Conservation (phyloP, 2,329 filamentous ascomycete genomes). For the Pyrenophora teres region DNA sequence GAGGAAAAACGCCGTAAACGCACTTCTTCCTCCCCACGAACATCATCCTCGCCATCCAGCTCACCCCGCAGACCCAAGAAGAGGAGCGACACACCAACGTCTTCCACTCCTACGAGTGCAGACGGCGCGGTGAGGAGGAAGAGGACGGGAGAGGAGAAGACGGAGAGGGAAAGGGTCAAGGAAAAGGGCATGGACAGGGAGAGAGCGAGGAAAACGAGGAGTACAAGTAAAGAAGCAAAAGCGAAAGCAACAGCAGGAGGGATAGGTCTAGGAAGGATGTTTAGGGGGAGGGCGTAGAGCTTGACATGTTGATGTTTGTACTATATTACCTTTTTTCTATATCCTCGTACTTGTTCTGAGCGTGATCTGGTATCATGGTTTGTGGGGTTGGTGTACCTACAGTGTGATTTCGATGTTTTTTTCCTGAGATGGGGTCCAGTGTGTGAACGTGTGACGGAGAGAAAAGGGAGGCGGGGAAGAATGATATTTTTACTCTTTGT, state of each 20-base stretch:
- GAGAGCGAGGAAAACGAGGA: constrained; percentile 2
- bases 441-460: no score
- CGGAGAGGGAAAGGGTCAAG: no score
- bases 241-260: constrained; percentile 5
- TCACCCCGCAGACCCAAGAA: constrained; percentile 23
- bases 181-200: constrained; percentile 12
- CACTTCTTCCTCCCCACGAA: not conserved
- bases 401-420: no score
- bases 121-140: constrained; percentile 18
- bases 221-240: constrained; percentile 11
- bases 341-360: no score
- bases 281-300: constrained; percentile 16
- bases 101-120: constrained; percentile 14
- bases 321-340: no score
- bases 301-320: no score
- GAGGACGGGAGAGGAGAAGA: constrained; percentile 14
- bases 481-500: no score
- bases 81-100: constrained; percentile 29
- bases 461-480: no score
- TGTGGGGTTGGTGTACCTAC: no score
- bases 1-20: constrained; percentile 11
- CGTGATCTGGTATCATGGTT: no score
- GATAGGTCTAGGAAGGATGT: constrained; percentile 16
- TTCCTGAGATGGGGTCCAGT: no score
- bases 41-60: constrained; percentile 5